Evolutionary conservation across 345 rosid species (phyloP).

Genomic region (Punica granatum): DNA sequence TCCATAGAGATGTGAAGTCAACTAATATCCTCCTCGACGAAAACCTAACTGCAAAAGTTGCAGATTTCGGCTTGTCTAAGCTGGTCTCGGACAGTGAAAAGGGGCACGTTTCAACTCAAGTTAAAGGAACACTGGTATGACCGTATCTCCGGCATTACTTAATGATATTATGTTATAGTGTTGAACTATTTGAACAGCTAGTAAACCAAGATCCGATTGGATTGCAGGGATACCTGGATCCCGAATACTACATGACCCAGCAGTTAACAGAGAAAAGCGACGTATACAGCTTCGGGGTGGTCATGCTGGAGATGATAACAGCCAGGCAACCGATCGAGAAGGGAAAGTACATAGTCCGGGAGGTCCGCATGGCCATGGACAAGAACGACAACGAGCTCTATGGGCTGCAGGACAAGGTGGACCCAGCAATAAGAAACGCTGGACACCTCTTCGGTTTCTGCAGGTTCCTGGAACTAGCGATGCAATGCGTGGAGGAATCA

Average conservation of each 20-base stretch:
- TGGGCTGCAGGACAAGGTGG: conserved; percentile 67
- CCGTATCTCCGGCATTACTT: not conserved
- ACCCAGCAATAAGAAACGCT: conserved; percentile 41
- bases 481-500: conserved; percentile 84
- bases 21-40: conserved; percentile 83
- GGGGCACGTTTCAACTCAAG: conserved; percentile 99
- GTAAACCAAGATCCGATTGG: not conserved
- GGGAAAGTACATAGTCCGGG: conserved; percentile 85
- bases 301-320: conserved; percentile 76
- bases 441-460: conserved; percentile 47
- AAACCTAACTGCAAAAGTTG: conserved; percentile 75
- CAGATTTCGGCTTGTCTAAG: conserved; percentile 94
- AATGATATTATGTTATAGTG: not conserved
- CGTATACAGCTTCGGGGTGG: conserved; percentile 88
- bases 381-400: conserved; percentile 46
- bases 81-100: conserved; percentile 81
- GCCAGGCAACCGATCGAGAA: conserved; percentile 85
- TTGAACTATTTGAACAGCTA: not conserved
- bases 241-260: conserved; percentile 94
- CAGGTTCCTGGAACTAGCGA: conserved; percentile 57
- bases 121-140: conserved; percentile 91
- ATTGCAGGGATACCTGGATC: conserved; percentile 88
- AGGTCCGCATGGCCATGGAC: conserved; percentile 47
- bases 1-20: conserved; percentile 90
- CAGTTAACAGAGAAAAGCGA: conserved; percentile 93